Base-by-base conservation (phyloP, 768 basidiomycete genomes). In the Leccinellum albellum region DNA sequence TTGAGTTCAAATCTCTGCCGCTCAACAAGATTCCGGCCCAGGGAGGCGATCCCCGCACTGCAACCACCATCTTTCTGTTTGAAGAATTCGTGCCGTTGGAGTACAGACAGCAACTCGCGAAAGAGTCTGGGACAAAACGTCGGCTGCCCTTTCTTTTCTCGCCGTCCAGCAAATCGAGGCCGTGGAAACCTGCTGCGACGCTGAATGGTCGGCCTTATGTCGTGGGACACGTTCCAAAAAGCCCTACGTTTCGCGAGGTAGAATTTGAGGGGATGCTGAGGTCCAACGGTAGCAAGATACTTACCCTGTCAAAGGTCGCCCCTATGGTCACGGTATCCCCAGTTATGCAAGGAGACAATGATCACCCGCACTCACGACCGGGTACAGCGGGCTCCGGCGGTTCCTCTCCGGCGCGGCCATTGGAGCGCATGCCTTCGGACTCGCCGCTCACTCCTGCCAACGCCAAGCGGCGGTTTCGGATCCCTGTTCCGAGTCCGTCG, bases 1-100 rank as follows among this genome's bases (percentile, higher is more conserved):
- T 96, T 51, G 92, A 96, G 68, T 97, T 87, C 78, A 95, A 91
- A 65, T 84, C 91, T 0, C 76, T 88, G 2, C 85, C 90, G 49
- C 31, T 79, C 61, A 53, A 68, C 48, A 64, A 63, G 47, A 42
- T 26, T 5, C n/a, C 58, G 14, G 1, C 64, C 40, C 57, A 50
- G 3, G 66, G 66, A 5, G 66, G 67, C 4, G 91, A 94, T 66
- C 91, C 91, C 0, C 81, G 94, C n/a, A 87, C 82, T 1, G 76
- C 85, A 1, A 78, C 83, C 0, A 81, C 85, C 0, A 82, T 92
- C 49, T 81, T 97, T 52, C 74, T 98, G 6, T 95, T 93, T 61
- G 94, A 99, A 73, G 97, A 98, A 71, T 90, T 92, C 54, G 93
- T 99, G 3, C 96, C 95, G 0, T 74, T 83, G 37, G 94, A 94